These are phyloP conservation scores for Nannochloris sp. DNA, from an alignment of 139 green algal species.

Conservation along the genomic window DNA sequence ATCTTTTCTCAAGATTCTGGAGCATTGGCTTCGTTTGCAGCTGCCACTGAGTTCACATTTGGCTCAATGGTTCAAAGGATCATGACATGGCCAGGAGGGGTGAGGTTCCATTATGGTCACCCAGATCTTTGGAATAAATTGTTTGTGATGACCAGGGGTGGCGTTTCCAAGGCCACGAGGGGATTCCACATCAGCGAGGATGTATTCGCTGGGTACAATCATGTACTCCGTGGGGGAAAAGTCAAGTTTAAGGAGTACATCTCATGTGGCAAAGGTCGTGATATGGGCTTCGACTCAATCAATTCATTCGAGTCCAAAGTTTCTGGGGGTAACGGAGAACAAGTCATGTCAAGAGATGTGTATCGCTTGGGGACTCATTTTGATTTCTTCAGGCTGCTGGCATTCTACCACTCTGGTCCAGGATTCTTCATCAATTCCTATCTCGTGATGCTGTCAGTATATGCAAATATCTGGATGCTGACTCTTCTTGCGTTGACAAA, in stretches of 20 bases:
- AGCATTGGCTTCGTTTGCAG: conserved; percentile 61
- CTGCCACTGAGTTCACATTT: conserved; percentile 64
- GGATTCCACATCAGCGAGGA: conserved; percentile 54
- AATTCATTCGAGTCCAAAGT: conserved; percentile 83
- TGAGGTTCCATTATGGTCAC: conserved; percentile 85
- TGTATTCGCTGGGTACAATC: conserved; percentile 69
- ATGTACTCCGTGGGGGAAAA: conserved; percentile 55
- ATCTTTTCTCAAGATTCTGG: conserved; percentile 58
- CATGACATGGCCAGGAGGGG: conserved; percentile 55
- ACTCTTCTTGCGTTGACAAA: conserved; percentile 38
- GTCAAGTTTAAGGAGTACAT: conserved; percentile 85
- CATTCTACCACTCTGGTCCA: conserved; percentile 56
- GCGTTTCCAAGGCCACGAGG: conserved; percentile 47
- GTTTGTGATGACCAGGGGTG: conserved; percentile 66
- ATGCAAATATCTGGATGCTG: conserved; percentile 50
- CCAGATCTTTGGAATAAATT: conserved; percentile 87
- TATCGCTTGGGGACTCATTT: conserved; percentile 58
- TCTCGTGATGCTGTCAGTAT: conserved; percentile 59
- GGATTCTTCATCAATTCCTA: conserved; percentile 72
- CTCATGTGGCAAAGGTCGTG: conserved; percentile 68
- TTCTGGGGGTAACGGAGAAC: conserved; percentile 72
- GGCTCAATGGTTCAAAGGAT: conserved; percentile 64
- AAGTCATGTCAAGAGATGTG: conserved; percentile 67
- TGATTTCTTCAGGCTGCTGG: conserved; percentile 74
- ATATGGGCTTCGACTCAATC: conserved; percentile 90